A percentile compares a stretch with the other conserved stretches of the same genome.
Conservation (phyloP, 2,329 filamentous ascomycete genomes). For the Corniculantispora saksenae region DNA sequence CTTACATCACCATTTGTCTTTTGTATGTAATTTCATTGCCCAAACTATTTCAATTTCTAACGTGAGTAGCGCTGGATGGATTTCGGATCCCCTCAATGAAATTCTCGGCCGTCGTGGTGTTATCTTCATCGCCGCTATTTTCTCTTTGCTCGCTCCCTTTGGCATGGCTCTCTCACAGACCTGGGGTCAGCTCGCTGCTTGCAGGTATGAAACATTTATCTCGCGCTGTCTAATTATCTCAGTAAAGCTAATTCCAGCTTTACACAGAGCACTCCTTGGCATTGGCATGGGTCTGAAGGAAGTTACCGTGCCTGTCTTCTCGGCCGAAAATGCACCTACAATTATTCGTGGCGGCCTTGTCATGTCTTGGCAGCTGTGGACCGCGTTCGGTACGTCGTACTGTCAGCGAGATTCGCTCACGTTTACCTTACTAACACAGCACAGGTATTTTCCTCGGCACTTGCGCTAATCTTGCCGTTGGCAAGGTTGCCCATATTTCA, state of each 20-base stretch:
- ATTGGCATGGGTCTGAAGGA: constrained; percentile 60
- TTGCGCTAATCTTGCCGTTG: constrained; percentile 65
- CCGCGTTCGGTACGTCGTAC: constrained; percentile 43
- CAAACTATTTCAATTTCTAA: constrained; percentile 13
- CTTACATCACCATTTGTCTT: constrained; percentile 43
- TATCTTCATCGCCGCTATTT: constrained; percentile 64
- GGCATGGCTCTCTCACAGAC: constrained; percentile 59
- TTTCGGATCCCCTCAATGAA: constrained; percentile 63
- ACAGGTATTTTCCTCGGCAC: constrained; percentile 65
- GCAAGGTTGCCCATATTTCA: constrained; percentile 56
- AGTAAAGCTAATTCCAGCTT: not conserved
- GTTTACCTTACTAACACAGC: not conserved
- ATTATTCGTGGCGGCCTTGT: constrained; percentile 34
- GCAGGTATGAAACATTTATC: constrained; percentile 41
- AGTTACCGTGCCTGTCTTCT: constrained; percentile 53
- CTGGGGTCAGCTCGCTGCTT: constrained; percentile 59
- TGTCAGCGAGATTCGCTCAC: fast-evolving
- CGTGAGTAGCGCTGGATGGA: constrained; percentile 54
- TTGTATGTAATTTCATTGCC: constrained; percentile 38
- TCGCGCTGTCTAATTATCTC: too few relatives aligned
- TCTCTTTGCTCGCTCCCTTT: constrained; percentile 62
- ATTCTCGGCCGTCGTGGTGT: constrained; percentile 60
- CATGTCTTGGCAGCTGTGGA: constrained; percentile 49
- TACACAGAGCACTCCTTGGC: constrained; percentile 49
- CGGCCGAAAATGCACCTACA: constrained; percentile 52